Evolutionary conservation across 2,329 filamentous ascomycete species (phyloP).

Genomic region (Periconia sp.): DNA sequence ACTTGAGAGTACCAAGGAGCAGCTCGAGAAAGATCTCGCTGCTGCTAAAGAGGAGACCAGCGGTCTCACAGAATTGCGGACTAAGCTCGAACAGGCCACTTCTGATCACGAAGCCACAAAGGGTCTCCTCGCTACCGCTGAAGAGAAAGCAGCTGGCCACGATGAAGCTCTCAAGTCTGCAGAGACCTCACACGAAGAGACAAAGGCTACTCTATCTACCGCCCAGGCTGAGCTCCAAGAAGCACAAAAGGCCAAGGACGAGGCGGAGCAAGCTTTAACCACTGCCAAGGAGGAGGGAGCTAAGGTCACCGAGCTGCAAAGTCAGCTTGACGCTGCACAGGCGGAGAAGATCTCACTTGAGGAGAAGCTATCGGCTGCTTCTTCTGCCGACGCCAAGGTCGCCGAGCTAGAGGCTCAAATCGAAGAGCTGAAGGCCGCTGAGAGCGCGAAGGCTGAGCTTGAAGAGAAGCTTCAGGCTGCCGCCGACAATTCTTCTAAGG

Average conservation of each 20-base stretch:
- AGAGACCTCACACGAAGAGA: constrained; percentile 16
- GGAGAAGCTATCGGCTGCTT: constrained; percentile 24
- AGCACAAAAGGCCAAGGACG: constrained; percentile 12
- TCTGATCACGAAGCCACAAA: neutral
- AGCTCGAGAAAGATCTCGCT: constrained; percentile 25
- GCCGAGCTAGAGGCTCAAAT: constrained; percentile 5
- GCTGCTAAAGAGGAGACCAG: constrained; percentile 24
- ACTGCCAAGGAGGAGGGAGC: constrained; percentile 15
- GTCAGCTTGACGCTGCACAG: constrained; percentile 10
- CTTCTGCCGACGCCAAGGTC: constrained; percentile 21
- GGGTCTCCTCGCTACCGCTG: neutral
- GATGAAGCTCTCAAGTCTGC: constrained; percentile 23
- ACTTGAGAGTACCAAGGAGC: constrained; percentile 22
- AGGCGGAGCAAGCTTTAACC: constrained; percentile 12
- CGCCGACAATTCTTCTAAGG: neutral
- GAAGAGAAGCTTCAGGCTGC: neutral
- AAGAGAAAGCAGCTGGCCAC: constrained; percentile 6
- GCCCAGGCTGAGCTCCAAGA: constrained; percentile 11
- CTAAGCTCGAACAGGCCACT: constrained; percentile 21
- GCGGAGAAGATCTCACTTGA: constrained; percentile 19
- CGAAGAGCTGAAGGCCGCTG: constrained; percentile 5
- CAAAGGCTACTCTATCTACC: constrained; percentile 21
- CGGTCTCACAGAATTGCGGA: constrained; percentile 22
- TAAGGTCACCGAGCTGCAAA: constrained; percentile 13
- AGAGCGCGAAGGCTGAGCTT: neutral